phyloP scores from a whole-genome alignment of 352 stramenopile species.

The Pythium angustatum region DNA sequence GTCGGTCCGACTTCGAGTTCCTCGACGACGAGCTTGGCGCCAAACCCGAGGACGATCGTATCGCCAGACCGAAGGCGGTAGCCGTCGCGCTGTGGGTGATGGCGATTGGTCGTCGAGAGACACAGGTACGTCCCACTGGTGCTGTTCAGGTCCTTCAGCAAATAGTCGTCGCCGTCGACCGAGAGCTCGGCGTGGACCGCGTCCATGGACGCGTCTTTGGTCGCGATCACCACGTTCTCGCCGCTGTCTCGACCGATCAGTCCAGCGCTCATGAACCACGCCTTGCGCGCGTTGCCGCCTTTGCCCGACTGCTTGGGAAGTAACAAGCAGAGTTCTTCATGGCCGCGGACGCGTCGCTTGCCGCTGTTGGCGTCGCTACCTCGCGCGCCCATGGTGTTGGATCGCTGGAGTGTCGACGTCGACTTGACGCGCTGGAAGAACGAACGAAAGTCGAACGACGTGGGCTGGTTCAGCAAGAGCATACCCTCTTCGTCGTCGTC shows the following conservation, averaged over 20 bases:
- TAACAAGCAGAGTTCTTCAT: slow-evolving; percentile 64
- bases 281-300: slow-evolving; percentile 35
- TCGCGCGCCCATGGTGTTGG: background rate
- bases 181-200: slow-evolving; percentile 61
- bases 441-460: slow-evolving; percentile 33
- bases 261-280: slow-evolving; percentile 63
- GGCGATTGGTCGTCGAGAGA: slow-evolving; percentile 63
- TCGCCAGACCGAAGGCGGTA: slow-evolving; percentile 60
- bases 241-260: slow-evolving; percentile 59
- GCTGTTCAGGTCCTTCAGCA: slow-evolving; percentile 54
- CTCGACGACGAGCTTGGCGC: slow-evolving; percentile 39
- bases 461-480: slow-evolving; percentile 37
- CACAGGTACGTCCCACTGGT: slow-evolving; percentile 64
- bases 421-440: slow-evolving; percentile 32
- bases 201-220: slow-evolving; percentile 65
- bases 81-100: slow-evolving; percentile 69
- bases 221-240: slow-evolving; percentile 49
- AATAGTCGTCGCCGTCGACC: slow-evolving; percentile 62
- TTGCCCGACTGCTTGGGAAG: slow-evolving; percentile 35
- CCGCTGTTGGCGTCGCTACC: background rate
- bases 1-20: slow-evolving; percentile 28
- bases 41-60: slow-evolving; percentile 45
- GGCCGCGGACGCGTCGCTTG: slow-evolving; percentile 39
- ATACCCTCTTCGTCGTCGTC: slow-evolving; percentile 23
- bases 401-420: slow-evolving; percentile 9